Evolutionary conservation across 345 rosid genomes (phyloP).

Genomic region (Jatropha curcas): DNA sequence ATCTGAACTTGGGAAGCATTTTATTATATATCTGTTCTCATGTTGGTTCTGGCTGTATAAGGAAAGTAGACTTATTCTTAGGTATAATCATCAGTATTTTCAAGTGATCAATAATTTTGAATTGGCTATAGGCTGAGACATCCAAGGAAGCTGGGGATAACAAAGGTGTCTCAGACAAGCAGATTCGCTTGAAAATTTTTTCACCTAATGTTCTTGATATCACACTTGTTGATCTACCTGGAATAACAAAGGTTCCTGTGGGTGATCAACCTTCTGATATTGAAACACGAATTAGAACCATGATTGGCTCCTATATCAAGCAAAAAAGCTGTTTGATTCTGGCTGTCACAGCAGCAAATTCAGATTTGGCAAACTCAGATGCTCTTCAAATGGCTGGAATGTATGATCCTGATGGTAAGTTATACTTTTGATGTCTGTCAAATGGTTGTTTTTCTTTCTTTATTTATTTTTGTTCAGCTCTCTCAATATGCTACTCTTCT

Average conservation of each 20-base stretch:
- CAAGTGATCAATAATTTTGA: background rate
- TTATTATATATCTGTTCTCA: background rate
- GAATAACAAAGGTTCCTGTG: constrained; percentile 92
- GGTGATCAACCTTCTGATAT: constrained; percentile 96
- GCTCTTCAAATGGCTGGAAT: constrained; percentile 92
- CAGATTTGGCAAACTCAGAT: constrained; percentile 95
- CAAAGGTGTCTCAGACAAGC: constrained; percentile 92
- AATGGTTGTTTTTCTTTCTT: background rate
- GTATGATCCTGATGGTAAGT: constrained; percentile 90
- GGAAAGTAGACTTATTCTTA: background rate
- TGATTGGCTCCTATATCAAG: constrained; percentile 95
- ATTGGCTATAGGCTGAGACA: constrained; percentile 68
- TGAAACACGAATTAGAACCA: constrained; percentile 91
- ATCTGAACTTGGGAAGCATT: background rate
- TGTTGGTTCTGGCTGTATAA: background rate
- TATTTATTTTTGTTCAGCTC: background rate
- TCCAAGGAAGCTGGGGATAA: constrained; percentile 79
- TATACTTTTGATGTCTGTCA: constrained; percentile 8
- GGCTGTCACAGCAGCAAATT: constrained; percentile 89
- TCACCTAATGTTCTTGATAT: constrained; percentile 96
- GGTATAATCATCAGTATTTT: background rate
- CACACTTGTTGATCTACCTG: constrained; percentile 94
- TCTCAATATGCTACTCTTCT: constrained; percentile 12
- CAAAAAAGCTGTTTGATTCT: constrained; percentile 78
- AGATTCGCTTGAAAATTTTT: constrained; percentile 78